Evolutionary conservation across 345 rosid species (phyloP).

Genomic region (Arabis hirsuta): DNA sequence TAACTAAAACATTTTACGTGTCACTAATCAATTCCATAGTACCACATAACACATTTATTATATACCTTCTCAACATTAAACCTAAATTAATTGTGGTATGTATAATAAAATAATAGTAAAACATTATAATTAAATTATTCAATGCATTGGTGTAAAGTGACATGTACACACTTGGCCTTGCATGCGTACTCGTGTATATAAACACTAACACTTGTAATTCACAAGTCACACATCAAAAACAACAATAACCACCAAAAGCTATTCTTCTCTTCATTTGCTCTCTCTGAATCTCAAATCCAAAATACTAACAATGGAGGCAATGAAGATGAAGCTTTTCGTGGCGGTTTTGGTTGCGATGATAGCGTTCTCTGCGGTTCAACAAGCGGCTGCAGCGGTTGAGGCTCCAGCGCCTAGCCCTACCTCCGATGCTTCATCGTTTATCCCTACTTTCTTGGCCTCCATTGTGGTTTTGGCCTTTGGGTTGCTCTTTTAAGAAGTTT

Average conservation of each 20-base stretch:
- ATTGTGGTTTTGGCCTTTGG: slow-evolving; percentile 36
- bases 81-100: neutral
- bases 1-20: slow-evolving; percentile 37
- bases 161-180: slow-evolving; percentile 34
- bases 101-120: slow-evolving; percentile 21
- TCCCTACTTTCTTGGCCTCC: slow-evolving; percentile 42
- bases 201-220: slow-evolving; percentile 34
- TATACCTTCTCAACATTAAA: slow-evolving; percentile 6
- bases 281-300: slow-evolving; percentile 22
- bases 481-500: slow-evolving; percentile 37
- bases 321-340: slow-evolving; percentile 46
- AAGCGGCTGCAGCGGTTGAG: slow-evolving; percentile 36
- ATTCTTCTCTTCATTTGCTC: slow-evolving; percentile 31
- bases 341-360: slow-evolving; percentile 40
- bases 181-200: slow-evolving; percentile 41
- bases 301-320: slow-evolving; percentile 43
- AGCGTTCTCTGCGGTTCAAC: slow-evolving; percentile 38
- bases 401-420: slow-evolving; percentile 51
- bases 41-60: slow-evolving; percentile 30
- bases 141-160: slow-evolving; percentile 47
- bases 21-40: slow-evolving; percentile 29
- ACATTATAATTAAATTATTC: slow-evolving; percentile 17
- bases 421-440: slow-evolving; percentile 40
- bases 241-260: slow-evolving; percentile 23
- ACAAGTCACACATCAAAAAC: slow-evolving; percentile 34